Percentiles rank a stretch among this genome's conserved stretches.
phyloP scores from a whole-genome alignment of 106 monocot genomes.

The Alisma plantagoaquatica region DNA sequence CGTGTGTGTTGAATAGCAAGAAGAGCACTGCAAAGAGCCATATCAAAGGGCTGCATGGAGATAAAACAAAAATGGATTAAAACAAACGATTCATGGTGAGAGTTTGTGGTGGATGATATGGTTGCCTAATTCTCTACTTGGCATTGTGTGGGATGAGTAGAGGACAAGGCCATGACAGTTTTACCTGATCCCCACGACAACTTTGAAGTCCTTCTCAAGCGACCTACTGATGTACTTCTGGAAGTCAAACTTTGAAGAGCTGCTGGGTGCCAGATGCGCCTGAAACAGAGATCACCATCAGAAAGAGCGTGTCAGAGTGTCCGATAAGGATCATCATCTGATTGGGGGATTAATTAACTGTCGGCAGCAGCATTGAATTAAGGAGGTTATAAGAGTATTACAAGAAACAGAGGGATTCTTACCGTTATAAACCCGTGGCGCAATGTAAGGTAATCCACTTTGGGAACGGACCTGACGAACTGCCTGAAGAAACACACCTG shows the following conservation, averaged over 20 bases:
- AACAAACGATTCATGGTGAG: not conserved
- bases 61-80: not conserved
- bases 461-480: constrained; percentile 30
- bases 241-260: constrained; percentile 36
- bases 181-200: constrained; percentile 57
- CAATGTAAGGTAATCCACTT: constrained; percentile 34
- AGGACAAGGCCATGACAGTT: not conserved
- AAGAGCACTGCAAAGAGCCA: constrained; percentile 36
- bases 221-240: constrained; percentile 54
- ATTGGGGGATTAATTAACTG: not conserved
- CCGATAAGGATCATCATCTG: too few relatives aligned
- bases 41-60: constrained; percentile 19
- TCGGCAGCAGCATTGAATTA: not conserved
- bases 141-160: not conserved
- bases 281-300: constrained; percentile 5
- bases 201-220: constrained; percentile 53
- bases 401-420: too few relatives aligned
- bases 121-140: not conserved
- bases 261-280: constrained; percentile 52
- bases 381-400: not conserved
- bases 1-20: constrained; percentile 27
- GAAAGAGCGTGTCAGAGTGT: too few relatives aligned
- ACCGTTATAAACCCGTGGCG: constrained; percentile 40
- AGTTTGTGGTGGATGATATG: not conserved
- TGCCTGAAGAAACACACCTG: constrained; percentile 42